Percentiles rank a stretch among this genome's conserved stretches.
phyloP scores from a whole-genome alignment of 768 basidiomycete genomes.

The Asterophora lycoperdoides region DNA sequence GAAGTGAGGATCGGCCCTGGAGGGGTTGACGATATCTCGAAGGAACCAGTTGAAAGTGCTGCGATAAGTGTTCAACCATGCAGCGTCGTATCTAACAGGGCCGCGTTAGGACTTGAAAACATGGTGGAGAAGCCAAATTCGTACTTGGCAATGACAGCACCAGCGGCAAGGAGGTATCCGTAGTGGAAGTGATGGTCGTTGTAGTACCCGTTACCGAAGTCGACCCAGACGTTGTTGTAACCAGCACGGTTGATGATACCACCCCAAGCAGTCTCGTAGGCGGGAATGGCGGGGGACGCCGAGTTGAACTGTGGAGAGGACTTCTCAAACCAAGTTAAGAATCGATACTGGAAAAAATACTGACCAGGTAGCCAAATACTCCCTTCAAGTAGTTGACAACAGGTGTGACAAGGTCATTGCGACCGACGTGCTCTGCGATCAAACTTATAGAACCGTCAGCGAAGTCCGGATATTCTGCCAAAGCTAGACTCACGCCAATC shows the following conservation, averaged over 20 bases:
- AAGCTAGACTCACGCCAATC: too few species aligned
- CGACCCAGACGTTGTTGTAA: too few species aligned
- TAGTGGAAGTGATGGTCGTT: too few species aligned
- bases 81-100: slow-evolving; percentile 19
- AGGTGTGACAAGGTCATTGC: slow-evolving; percentile 25
- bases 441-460: slow-evolving; percentile 14
- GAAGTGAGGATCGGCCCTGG: too few species aligned
- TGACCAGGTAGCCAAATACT: slow-evolving; percentile 25
- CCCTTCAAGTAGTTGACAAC: too few species aligned
- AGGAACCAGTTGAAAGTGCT: too few species aligned
- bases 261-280: too few species aligned
- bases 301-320: slow-evolving; percentile 16
- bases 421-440: slow-evolving; percentile 30
- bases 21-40: too few species aligned
- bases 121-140: not conserved
- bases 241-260: too few species aligned
- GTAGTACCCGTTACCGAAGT: too few species aligned
- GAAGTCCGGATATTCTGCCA: not conserved
- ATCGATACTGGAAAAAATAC: not conserved
- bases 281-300: slow-evolving; percentile 19
- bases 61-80: too few species aligned
- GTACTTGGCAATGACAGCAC: too few species aligned
- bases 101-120: not conserved
- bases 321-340: not conserved
- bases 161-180: slow-evolving; percentile 29